phyloP scores from a whole-genome alignment of 2,329 filamentous ascomycete genomes.

The Trichoderma semiorbis region DNA sequence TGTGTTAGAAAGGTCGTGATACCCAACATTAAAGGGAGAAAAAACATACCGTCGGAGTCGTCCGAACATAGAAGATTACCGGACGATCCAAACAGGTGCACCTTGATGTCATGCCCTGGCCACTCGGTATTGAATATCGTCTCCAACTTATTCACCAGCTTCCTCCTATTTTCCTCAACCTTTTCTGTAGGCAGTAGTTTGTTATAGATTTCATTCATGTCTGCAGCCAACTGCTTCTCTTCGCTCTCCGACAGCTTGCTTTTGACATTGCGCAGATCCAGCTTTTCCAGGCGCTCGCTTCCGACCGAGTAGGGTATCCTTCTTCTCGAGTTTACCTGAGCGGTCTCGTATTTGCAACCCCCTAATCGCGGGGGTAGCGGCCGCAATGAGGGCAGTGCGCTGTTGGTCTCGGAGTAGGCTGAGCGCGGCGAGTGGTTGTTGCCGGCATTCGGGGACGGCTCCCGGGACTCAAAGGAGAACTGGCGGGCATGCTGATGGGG shows the following conservation, averaged over 20 bases:
- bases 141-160: constrained; percentile 83
- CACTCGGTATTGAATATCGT: constrained; percentile 84
- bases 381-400: constrained; percentile 64
- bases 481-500: constrained; percentile 85
- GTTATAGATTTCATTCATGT: constrained; percentile 83
- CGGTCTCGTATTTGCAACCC: constrained; percentile 85
- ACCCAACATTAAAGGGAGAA: not conserved
- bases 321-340: constrained; percentile 73
- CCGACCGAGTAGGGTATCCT: constrained; percentile 91
- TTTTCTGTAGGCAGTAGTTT: constrained; percentile 76
- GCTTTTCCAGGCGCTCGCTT: constrained; percentile 70
- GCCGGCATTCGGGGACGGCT: constrained; percentile 74
- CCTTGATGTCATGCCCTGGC: constrained; percentile 85
- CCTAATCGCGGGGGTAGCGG: constrained; percentile 57
- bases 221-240: constrained; percentile 69
- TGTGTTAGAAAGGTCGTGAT: constrained; percentile 29
- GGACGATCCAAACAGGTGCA: constrained; percentile 96
- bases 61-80: constrained; percentile 92
- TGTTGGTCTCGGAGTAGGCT: constrained; percentile 83
- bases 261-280: constrained; percentile 70
- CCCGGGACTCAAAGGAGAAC: constrained; percentile 72
- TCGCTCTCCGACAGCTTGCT: constrained; percentile 67
- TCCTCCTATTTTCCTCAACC: constrained; percentile 71
- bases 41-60: constrained; percentile 81
- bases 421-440: constrained; percentile 84